A percentile compares a stretch with the other conserved stretches of the same genome.
Evolutionary conservation across 768 basidiomycete species (phyloP).

Genomic region (Pulveroboletus ravenelii): DNA sequence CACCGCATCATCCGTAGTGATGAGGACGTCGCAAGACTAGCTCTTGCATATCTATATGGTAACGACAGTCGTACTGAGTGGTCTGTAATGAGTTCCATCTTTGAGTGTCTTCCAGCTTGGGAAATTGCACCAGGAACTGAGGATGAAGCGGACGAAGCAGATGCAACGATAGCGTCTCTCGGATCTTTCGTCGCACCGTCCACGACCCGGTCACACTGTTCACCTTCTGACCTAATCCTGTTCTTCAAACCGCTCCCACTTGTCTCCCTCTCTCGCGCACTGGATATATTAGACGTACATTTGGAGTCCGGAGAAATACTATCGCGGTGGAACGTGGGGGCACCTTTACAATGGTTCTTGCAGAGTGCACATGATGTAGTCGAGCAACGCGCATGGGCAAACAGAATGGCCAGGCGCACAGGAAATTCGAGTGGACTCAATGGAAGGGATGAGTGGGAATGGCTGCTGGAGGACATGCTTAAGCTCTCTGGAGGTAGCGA

Average conservation of each 20-base stretch:
- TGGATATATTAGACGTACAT: conserved; percentile 92
- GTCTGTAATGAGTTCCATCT: conserved; percentile 84
- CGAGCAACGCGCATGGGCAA: conserved; percentile 83
- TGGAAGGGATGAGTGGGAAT: conserved; percentile 77
- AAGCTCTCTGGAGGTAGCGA: conserved; percentile 68
- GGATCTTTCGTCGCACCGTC: conserved; percentile 76
- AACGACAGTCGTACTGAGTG: conserved; percentile 67
- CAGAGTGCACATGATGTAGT: conserved; percentile 59
- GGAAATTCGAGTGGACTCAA: conserved; percentile 53
- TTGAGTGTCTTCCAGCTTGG: conserved; percentile 97
- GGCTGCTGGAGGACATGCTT: conserved; percentile 85
- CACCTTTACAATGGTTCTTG: conserved; percentile 86
- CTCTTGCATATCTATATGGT: conserved; percentile 87
- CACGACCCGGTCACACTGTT: conserved; percentile 49
- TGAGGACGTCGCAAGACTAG: conserved; percentile 78
- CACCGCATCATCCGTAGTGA: conserved; percentile 78
- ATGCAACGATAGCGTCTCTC: conserved; percentile 77
- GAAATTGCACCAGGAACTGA: conserved; percentile 52
- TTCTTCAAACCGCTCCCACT: conserved; percentile 82
- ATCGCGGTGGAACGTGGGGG: conserved; percentile 79
- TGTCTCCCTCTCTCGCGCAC: conserved; percentile 68
- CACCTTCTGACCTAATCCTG: conserved; percentile 65
- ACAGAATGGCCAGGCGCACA: conserved; percentile 72
- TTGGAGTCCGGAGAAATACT: conserved; percentile 92
- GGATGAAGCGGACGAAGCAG: conserved; percentile 67